Evolutionary conservation across 345 rosid species (phyloP).

Genomic region (Pistacia atlantica): DNA sequence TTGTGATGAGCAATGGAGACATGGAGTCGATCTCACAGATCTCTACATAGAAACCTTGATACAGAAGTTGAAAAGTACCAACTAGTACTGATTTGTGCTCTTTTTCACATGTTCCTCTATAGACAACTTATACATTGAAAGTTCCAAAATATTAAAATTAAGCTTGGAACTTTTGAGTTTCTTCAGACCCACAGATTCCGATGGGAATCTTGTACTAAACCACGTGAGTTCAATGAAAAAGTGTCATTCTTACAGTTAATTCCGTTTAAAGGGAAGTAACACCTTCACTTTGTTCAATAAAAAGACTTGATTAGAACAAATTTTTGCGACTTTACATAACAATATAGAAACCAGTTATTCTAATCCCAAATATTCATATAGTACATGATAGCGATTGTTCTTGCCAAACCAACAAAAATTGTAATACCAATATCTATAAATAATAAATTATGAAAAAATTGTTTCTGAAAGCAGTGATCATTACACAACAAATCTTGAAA

Average conservation of each 20-base stretch:
- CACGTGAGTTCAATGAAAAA: not conserved
- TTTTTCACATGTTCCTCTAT: no score
- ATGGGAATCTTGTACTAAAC: not conserved
- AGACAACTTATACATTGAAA: not conserved
- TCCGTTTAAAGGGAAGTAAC: no score
- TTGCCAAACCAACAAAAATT: not conserved
- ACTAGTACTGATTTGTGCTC: no score
- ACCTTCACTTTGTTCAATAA: no score
- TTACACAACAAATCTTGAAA: conserved; percentile 6
- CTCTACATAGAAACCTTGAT: not conserved
- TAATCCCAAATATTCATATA: not conserved
- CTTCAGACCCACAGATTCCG: not conserved
- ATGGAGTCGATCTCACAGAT: not conserved
- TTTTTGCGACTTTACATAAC: not conserved
- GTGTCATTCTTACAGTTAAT: no score
- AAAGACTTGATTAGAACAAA: not conserved
- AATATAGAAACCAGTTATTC: not conserved
- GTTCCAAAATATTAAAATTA: not conserved
- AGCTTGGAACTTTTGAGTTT: not conserved
- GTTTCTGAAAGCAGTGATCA: conserved; percentile 5
- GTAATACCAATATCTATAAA: conserved; percentile 13
- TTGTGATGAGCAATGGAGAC: not conserved
- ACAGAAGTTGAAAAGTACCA: no score
- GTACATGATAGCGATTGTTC: not conserved
- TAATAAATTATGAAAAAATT: not conserved